Conservation (phyloP, 1,139 yeast species). For the Geotrichum phurueaensis region DNA sequence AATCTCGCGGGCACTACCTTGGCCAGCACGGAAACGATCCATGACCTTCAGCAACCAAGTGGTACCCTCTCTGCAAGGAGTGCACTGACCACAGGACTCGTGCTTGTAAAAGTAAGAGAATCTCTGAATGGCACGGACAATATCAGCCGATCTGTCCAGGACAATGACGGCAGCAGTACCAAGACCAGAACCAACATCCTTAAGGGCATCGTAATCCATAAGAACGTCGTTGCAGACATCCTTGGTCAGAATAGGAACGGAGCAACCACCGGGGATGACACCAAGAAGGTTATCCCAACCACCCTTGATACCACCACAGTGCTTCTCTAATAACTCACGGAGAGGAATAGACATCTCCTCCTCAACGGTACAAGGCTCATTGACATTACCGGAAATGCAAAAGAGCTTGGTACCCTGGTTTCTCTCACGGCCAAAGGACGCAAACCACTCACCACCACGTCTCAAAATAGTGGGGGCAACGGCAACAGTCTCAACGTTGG, state of each 20-base stretch:
- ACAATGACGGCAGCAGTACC: constrained; percentile 93
- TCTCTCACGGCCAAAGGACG: constrained; percentile 74
- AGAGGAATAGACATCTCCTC: constrained; percentile 89
- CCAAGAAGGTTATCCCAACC: constrained; percentile 89
- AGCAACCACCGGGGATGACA: constrained; percentile 83
- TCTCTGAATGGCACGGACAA: constrained; percentile 78
- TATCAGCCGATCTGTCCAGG: constrained; percentile 78
- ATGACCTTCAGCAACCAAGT: constrained; percentile 77
- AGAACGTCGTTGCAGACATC: constrained; percentile 58
- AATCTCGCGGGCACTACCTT: constrained; percentile 72
- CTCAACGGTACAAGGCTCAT: constrained; percentile 87
- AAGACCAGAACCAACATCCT: constrained; percentile 77
- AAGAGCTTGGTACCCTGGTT: constrained; percentile 75
- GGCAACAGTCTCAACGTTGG: constrained; percentile 84
- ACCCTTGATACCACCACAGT: constrained; percentile 84
- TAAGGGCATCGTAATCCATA: constrained; percentile 83
- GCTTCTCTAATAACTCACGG: constrained; percentile 72
- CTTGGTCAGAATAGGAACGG: constrained; percentile 74
- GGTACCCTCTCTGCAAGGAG: constrained; percentile 93
- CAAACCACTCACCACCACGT: constrained; percentile 86
- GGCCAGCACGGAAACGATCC: constrained; percentile 74
- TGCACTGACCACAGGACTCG: constrained; percentile 91
- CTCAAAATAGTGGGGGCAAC: constrained; percentile 84
- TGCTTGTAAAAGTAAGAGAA: constrained; percentile 77
- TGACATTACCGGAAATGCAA: constrained; percentile 85